phyloP scores from a whole-genome alignment of 345 rosid species.

The Cardamine resedifolia region DNA sequence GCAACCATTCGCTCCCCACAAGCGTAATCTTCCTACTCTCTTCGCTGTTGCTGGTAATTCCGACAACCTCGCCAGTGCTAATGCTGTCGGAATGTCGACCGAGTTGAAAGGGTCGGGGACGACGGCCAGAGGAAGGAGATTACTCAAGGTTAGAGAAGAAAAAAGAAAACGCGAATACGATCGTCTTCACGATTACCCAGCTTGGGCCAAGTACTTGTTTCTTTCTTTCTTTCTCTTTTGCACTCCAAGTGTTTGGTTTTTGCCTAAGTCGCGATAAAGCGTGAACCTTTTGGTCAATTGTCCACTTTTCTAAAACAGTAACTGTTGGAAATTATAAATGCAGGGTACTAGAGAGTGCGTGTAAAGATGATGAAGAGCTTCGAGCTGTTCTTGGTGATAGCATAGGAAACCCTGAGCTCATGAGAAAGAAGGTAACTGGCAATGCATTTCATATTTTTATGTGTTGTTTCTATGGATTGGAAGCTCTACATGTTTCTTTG shows the following conservation, averaged over 20 bases:
- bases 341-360: slow-evolving; percentile 78
- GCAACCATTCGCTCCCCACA: slow-evolving; percentile 22
- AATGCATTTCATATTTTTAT: background rate
- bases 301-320: background rate
- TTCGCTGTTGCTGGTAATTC: slow-evolving; percentile 21
- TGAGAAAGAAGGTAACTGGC: slow-evolving; percentile 62
- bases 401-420: slow-evolving; percentile 84
- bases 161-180: slow-evolving; percentile 83
- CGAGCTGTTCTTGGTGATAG: slow-evolving; percentile 87
- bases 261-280: slow-evolving; percentile 9
- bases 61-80: slow-evolving; percentile 14
- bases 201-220: slow-evolving; percentile 78
- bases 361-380: slow-evolving; percentile 79
- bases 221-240: background rate
- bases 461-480: slow-evolving; percentile 26
- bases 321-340: background rate
- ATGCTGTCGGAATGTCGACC: slow-evolving; percentile 18
- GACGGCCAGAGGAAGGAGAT: slow-evolving; percentile 86
- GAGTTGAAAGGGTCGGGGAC: slow-evolving; percentile 66
- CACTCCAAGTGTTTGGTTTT: slow-evolving; percentile 36
- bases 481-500: background rate
- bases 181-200: slow-evolving; percentile 71
- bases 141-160: slow-evolving; percentile 77
- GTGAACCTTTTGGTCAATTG: background rate
- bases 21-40: slow-evolving; percentile 13